Base-by-base conservation (phyloP, 2,329 filamentous ascomycete genomes). In the Stachybotrys elegans region DNA sequence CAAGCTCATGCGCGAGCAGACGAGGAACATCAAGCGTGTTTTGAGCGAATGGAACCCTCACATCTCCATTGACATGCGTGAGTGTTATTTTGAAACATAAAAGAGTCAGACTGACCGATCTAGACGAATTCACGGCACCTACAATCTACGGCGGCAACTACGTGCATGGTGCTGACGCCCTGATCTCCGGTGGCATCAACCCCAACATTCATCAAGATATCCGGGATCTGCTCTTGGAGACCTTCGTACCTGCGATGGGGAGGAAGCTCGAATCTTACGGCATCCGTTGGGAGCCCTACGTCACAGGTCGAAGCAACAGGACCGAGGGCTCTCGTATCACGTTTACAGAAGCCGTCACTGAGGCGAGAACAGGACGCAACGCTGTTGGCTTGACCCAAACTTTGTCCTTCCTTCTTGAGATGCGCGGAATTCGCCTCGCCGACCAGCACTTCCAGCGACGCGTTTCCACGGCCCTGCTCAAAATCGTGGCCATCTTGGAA, bases 391-490 rank as follows among this genome's bases (percentile, higher is more conserved):
- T 60, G 2, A 55, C 47, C 1, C 57, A 60, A 7, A 45, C 57
- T 0, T 47, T 60, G 27, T 54, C 59, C 0, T 57, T 60, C 3
- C 47, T 60, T 1, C 51, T 52, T 2, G 57, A 60, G 38, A 57
- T 52, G 0, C 43, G 57, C n/a, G 57, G 57, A 1, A 58, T 62
- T 2, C 57, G 53, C 42, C 45, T 63, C 2, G 60, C 57, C 1
- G 49, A 54, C n/a, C 60, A 61, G 40, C 58, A 63, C 29, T 61
- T 61, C 4, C 60, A 63, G 41, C 54, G 57, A 0, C 60, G 61
- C 20, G 59, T 62, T 4, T 56, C 56, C 14, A 52, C 57, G 2
- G 51, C 50, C 4, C 29, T 60, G 7, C 50, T 48, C 1, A 60
- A 54, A 53, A 45, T 60, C 2, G 47, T 53, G 5, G 42, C 54